A percentile compares a stretch with the other conserved stretches of the same genome.
Evolutionary conservation across 306 rosid genomes (phyloP).

Genomic region (Fagus crenata): DNA sequence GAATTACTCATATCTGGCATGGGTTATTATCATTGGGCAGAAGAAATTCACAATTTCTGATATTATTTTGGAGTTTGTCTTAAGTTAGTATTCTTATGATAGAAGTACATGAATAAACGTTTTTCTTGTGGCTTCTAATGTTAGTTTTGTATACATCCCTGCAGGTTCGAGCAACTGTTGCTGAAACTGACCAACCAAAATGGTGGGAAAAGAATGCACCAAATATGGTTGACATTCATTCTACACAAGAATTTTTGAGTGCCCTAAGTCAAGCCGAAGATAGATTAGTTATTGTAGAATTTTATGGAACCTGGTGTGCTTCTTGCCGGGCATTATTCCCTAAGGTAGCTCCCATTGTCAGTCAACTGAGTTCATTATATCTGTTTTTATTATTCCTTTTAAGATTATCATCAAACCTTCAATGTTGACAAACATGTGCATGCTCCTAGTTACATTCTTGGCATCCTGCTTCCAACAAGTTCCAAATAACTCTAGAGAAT

Average conservation of each 20-base stretch:
- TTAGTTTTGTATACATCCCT: conserved; percentile 31
- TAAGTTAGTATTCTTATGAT: neutral
- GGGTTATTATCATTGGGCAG: neutral
- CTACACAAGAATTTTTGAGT: conserved; percentile 81
- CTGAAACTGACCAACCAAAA: conserved; percentile 88
- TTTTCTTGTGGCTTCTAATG: conserved; percentile 28
- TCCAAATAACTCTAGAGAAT: neutral
- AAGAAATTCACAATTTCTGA: neutral
- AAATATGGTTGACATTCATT: conserved; percentile 91
- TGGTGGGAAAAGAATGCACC: conserved; percentile 99
- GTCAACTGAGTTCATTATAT: conserved; percentile 9
- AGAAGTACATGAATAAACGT: neutral
- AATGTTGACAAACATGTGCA: neutral
- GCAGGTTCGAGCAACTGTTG: conserved; percentile 72
- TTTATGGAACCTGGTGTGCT: conserved; percentile 99
- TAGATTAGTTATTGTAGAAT: conserved; percentile 91
- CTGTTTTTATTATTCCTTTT: neutral
- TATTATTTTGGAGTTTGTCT: neutral
- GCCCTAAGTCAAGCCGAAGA: conserved; percentile 89
- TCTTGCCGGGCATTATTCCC: conserved; percentile 98
- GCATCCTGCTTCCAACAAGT: conserved; percentile 2
- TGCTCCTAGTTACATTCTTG: neutral
- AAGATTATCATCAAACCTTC: neutral
- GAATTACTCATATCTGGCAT: conserved; percentile 14
- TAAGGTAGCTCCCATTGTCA: conserved; percentile 53